Evolutionary conservation across 805 yeast species (phyloP), one percentile per base, ranked within the genome.

Genomic region (Lipomyces sp.): DNA sequence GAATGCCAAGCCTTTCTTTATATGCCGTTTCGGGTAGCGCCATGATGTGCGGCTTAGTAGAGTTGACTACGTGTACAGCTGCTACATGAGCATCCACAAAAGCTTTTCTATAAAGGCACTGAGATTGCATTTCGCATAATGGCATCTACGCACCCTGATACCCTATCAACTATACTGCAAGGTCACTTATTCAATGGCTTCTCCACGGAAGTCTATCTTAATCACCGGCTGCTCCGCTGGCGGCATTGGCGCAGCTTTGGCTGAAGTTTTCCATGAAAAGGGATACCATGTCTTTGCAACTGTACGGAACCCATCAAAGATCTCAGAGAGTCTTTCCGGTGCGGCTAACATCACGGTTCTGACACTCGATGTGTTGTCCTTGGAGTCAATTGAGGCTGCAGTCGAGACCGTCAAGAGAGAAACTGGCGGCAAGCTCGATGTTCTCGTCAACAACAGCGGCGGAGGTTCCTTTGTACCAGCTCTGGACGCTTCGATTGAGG

Each of bases 381-480:
- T 13, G 8, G 42, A 37, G 42, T 37, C 42, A 37, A 37, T 37
- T 37, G 42, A 10, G 13, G 42, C 42, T 37, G 42, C 42, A 10
- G 42, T 37, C 42, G 42, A 37, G 42, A 37, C 13, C 42, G 42
- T 37, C 13, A 37, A 37, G 42, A 37, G 4, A 37, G 42, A 37
- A 37, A 37, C 42, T 37, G 42, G 42, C 42, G 13, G 42, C 4
- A 37, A 13, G 13, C 42, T 37, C 42, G 42, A 37, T 37, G 42
- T 37, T 10, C 42, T 37, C 13, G 42, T 37, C 42, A 37, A 37
- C 42, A 37, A 37, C 42, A 37, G 42, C 42, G 42, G 42, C 42
- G 42, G 42, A 37, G 42, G 42, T 37, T 37, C 42, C 42, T 37
- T 37, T 37, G 42, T 37, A 37, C 42, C 42, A 37, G 42, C 42